Conservation (phyloP, 805 yeast genomes). For the Nakazawaea holstii region DNA sequence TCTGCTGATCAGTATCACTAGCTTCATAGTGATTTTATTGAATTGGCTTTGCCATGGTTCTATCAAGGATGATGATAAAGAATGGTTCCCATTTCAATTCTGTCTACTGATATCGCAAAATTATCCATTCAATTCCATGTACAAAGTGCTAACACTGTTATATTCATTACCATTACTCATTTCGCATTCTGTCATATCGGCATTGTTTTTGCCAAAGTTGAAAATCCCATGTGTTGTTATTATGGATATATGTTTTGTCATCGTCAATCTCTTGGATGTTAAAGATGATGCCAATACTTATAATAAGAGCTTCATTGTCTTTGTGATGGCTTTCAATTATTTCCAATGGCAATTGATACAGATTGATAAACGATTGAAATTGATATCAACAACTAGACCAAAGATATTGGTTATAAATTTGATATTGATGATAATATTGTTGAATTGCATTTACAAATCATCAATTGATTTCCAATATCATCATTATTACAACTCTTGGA, state of each 20-base stretch:
- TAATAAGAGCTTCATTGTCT: constrained; percentile 2
- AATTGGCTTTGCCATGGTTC: neutral
- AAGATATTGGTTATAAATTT: neutral
- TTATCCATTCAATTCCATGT: constrained; percentile 6
- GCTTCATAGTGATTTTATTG: neutral
- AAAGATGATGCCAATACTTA: constrained; percentile 3
- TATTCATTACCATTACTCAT: neutral
- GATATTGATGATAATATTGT: neutral
- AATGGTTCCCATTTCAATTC: constrained; percentile 10
- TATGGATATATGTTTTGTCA: neutral
- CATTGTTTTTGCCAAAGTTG: neutral
- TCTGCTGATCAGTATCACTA: neutral
- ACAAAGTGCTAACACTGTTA: neutral
- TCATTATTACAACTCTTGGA: constrained; percentile 8
- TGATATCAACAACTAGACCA: neutral
- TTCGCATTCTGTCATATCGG: neutral
- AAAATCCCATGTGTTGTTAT: neutral
- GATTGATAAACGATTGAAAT: neutral
- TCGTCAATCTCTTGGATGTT: constrained; percentile 1
- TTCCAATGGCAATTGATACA: constrained; percentile 1
- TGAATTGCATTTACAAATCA: neutral
- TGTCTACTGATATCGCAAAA: neutral
- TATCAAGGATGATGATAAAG: neutral
- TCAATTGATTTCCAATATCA: constrained; percentile 6
- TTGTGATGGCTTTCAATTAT: neutral